A percentile compares a stretch with the other conserved stretches of the same genome.
Evolutionary conservation across 768 basidiomycete species (phyloP).

Genomic region (Tricholoma matsutake): DNA sequence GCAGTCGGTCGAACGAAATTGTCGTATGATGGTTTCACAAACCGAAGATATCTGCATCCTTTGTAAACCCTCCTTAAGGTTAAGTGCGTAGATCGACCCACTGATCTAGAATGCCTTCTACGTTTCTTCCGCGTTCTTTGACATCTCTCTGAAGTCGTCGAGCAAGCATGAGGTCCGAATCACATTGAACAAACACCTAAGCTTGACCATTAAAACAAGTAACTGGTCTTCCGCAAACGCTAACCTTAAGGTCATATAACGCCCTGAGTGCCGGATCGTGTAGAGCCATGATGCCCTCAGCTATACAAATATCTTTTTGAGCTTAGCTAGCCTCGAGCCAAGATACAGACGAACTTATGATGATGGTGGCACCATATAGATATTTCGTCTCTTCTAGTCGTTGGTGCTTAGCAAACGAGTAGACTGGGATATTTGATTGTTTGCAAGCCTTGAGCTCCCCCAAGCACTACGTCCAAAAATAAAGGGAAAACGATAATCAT

Average conservation of each 20-base stretch:
- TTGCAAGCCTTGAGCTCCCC: slow-evolving; percentile 80
- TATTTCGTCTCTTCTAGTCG: slow-evolving; percentile 77
- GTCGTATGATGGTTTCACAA: slow-evolving; percentile 93
- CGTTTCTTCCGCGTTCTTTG: slow-evolving; percentile 79
- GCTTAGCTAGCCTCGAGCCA: not conserved
- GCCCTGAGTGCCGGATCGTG: slow-evolving; percentile 74
- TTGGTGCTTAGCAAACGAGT: slow-evolving; percentile 92
- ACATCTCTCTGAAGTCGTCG: slow-evolving; percentile 87
- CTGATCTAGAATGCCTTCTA: slow-evolving; percentile 90
- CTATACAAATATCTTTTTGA: slow-evolving; percentile 31
- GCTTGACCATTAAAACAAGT: not conserved
- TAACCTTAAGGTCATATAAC: slow-evolving; percentile 89
- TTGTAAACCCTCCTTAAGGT: not conserved
- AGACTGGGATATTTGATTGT: slow-evolving; percentile 88
- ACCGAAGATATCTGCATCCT: slow-evolving; percentile 73
- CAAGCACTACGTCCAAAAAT: slow-evolving; percentile 56
- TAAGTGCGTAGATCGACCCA: slow-evolving; percentile 29
- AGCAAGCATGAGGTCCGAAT: slow-evolving; percentile 96
- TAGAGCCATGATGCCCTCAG: slow-evolving; percentile 91
- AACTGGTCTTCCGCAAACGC: slow-evolving; percentile 3
- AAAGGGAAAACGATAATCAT: not conserved
- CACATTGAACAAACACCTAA: slow-evolving; percentile 87
- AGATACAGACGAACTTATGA: slow-evolving; percentile 57
- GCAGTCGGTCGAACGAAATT: slow-evolving; percentile 90
- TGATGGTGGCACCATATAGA: slow-evolving; percentile 89